Evolutionary conservation across 495 filamentous ascomycete species (phyloP).

Genomic region (Neurospora sublineolata): DNA sequence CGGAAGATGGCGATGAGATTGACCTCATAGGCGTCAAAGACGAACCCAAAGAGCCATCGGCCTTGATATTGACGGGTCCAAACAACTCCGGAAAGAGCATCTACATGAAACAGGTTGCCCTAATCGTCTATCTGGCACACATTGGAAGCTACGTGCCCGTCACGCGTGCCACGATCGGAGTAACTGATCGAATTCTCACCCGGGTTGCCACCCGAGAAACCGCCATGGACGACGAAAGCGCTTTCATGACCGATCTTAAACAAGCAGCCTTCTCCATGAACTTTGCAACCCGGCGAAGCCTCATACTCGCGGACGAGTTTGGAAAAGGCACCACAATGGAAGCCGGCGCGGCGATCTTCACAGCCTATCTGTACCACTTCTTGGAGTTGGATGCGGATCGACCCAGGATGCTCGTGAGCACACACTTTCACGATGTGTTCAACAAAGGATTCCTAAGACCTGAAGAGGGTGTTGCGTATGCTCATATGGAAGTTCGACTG

Average conservation of each 20-base stretch:
- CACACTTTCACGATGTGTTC: slow-evolving; percentile 93
- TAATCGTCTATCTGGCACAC: slow-evolving; percentile 89
- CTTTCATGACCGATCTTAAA: slow-evolving; percentile 87
- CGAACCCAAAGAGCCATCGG: slow-evolving; percentile 42
- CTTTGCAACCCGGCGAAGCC: slow-evolving; percentile 62
- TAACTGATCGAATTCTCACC: slow-evolving; percentile 90
- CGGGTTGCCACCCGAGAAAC: slow-evolving; percentile 80
- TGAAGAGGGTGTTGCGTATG: slow-evolving; percentile 53
- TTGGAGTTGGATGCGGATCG: slow-evolving; percentile 45
- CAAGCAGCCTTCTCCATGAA: slow-evolving; percentile 72
- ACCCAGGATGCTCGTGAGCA: slow-evolving; percentile 78
- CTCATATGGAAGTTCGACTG: slow-evolving; percentile 78
- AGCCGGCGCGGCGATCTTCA: slow-evolving; percentile 79
- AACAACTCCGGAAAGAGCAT: slow-evolving; percentile 96
- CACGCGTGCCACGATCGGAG: slow-evolving; percentile 61
- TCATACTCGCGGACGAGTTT: slow-evolving; percentile 89
- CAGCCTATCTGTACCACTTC: slow-evolving; percentile 69
- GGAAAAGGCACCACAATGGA: slow-evolving; percentile 81
- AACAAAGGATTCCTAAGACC: slow-evolving; percentile 54
- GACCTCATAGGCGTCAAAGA: background rate
- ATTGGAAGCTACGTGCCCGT: slow-evolving; percentile 89
- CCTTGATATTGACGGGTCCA: slow-evolving; percentile 80
- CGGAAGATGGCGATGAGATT: slow-evolving; percentile 1
- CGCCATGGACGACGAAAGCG: slow-evolving; percentile 74
- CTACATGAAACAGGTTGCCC: slow-evolving; percentile 90